Base-by-base conservation (phyloP, 1,284 basidiomycete genomes). In the Grifola frondosa region DNA sequence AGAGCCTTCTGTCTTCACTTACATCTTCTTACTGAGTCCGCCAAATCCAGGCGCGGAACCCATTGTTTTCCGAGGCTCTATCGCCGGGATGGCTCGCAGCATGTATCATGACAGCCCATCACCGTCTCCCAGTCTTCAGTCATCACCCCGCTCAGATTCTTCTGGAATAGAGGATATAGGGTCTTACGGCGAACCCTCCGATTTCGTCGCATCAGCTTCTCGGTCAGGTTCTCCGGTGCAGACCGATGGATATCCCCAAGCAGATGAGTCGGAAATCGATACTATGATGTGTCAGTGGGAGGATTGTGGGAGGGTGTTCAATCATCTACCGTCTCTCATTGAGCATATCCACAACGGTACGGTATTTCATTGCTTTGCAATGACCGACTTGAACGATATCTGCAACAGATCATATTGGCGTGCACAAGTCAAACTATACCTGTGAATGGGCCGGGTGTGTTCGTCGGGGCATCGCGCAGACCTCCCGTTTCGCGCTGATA, bases 361-460 rank as follows among this genome's bases (percentile, higher is more conserved):
- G 80, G 57, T 25, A 13, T n/a, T n/a, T 3, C n/a, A n/a, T 25
- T 23, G 8, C 29, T 11, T 17, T 23, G 17, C 19, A 28, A 17
- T 16, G 38, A 6, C n/a, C 3, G n/a, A 12, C 15, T 25, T 8
- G 28, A 20, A 13, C 25, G 36, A 43, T 13, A 24, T 12, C 9
- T 15, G 30, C 10, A 6, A 50, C 17, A 88, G 87, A 77, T 30
- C 90, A 92, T 58, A 88, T 92, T 57, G 88, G 88, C 26, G 81
- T 84, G n/a, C 83, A 91, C 70, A 91, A 89, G 64, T 82, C 84
- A 19, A 86, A 81, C 56, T 94, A 94, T 62, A 84, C 85, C 19
- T 95, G 92, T 64, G 88, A 93, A 70, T 95, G 91, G 91, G 69
- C 77, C 10, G 84, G 85, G 2, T 95, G 92, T 65, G 70, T 74